Base-by-base conservation (phyloP, 2,329 filamentous ascomycete species). In the Colletotrichum trifolii region DNA sequence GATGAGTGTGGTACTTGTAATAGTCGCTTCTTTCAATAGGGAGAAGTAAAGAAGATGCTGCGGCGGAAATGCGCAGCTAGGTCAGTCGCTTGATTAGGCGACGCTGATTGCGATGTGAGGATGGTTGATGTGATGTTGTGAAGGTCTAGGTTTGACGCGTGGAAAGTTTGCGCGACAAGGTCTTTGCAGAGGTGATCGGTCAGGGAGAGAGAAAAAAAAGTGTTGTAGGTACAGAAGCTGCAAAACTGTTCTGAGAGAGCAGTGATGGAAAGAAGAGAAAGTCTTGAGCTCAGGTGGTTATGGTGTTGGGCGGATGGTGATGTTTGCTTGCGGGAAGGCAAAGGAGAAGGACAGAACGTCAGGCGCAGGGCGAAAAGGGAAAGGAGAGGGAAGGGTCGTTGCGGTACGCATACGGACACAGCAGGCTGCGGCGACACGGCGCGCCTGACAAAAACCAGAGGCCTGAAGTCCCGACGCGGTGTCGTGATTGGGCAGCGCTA, bases 1-100 rank as follows among this genome's bases (percentile, higher is more conserved):
- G 71, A 73, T 91, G 80, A 75, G 68, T 69, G 66, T 50, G 43
- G 12, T 46, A 13, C 36, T 57, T 6, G 43, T 46, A 43, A 13
- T 38, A 52, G 43, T 53, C n/a, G 43, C n/a, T 47, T 55, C 45
- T 8, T 11, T 40, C 38, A 35, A 8, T 52, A 17, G 33, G 17
- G 13, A 45, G 8, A 15, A n/a, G 33, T 25, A 6, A 25, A 38
- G 6, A 39, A 36, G 6, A 39, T 15, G 56, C 62, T 66, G 65
- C 52, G 42, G 45, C 40, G 12, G 46, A 34, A 36, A 7, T 47
- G 42, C 47, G 43, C 65, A 66, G 50, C 65, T 46, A 35, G 54
- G 52, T 61, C 50, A 52, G 49, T 58, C 46, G 53, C 25, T 57
- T n/a, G 36, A 36, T 54, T 13, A 43, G 47, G 56, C 56, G 52